Base-by-base conservation (phyloP, 805 yeast genomes). In the Yarrowia sp. region DNA sequence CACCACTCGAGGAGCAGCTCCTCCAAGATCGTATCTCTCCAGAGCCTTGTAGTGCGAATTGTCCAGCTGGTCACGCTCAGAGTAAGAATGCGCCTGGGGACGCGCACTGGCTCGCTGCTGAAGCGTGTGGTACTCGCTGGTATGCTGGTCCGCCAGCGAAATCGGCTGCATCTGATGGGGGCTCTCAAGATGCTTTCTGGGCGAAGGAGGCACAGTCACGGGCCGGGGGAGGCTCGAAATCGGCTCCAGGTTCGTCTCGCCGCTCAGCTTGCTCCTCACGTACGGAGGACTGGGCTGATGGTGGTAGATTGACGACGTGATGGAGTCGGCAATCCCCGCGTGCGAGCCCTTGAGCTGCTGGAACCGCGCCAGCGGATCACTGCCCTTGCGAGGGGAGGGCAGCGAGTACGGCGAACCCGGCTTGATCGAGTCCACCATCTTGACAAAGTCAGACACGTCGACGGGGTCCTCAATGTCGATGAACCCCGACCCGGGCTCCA, bases 371-470 rank as follows among this genome's bases (percentile, higher is more conserved):
- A 79, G 71, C 8, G 78, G 72, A 53, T 74, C 69, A 13, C 42
- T 20, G 50, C 43, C 17, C 38, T 47, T 49, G 34, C 65, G 56
- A 15, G 58, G 61, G 10, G 50, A 64, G 7, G 24, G 69, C 44
- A 38, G 68, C 34, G 55, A 47, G 46, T 38, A 49, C 72, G 66
- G 81, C 47, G 84, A 80, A 30, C 86, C 76, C 50, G 86, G 90
- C 9, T 82, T 80, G 72, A 85, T 86, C 55, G 86, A 84, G 70
- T 90, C 95, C 52, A 90, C 84, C 82, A 89, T 80, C 70, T 84
- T 81, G 55, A 90, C 89, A 79, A 90, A 90, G 63, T 88, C 90
- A 69, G 88, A 82, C 19, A 90, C 80, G 30, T 75, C 79, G 17
- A 73, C 69, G 43, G 66, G 66, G 36, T 46, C 53, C n/a, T 61